These are phyloP conservation scores for Bassia scoparia DNA, from an alignment of 148 eudicot species.

Conservation along the genomic window DNA sequence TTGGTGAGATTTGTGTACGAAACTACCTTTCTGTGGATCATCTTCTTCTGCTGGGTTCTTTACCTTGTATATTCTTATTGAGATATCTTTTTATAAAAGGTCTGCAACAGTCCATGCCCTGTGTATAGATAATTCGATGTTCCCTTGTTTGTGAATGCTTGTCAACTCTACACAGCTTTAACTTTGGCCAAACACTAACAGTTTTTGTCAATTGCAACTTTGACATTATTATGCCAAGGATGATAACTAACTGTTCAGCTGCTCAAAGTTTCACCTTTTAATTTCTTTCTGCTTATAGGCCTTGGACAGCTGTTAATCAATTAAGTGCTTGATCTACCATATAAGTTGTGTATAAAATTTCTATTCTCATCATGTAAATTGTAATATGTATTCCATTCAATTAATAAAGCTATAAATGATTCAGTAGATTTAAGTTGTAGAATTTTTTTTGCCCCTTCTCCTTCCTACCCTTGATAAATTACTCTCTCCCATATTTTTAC, in stretches of 20 bases:
- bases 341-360: not conserved
- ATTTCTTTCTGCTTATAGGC: not conserved
- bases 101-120: not conserved
- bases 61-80: not conserved
- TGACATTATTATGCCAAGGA: not conserved
- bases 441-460: too few relatives aligned
- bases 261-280: not conserved
- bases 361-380: not conserved
- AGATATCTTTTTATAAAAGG: not conserved
- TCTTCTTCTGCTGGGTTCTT: not conserved
- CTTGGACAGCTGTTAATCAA: not conserved
- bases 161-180: not conserved
- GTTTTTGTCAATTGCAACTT: not conserved
- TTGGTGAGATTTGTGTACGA: too few relatives aligned
- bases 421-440: not conserved
- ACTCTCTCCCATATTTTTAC: too few relatives aligned
- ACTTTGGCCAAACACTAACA: not conserved
- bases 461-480: too few relatives aligned
- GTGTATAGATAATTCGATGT: not conserved
- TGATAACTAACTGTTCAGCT: not conserved
- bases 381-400: not conserved
- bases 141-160: not conserved
- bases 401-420: slow-evolving; percentile 3
- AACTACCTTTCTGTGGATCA: not conserved
- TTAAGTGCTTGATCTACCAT: not conserved